Conservation (phyloP, 768 basidiomycete genomes). For the Phlebiopsis gigantea region DNA sequence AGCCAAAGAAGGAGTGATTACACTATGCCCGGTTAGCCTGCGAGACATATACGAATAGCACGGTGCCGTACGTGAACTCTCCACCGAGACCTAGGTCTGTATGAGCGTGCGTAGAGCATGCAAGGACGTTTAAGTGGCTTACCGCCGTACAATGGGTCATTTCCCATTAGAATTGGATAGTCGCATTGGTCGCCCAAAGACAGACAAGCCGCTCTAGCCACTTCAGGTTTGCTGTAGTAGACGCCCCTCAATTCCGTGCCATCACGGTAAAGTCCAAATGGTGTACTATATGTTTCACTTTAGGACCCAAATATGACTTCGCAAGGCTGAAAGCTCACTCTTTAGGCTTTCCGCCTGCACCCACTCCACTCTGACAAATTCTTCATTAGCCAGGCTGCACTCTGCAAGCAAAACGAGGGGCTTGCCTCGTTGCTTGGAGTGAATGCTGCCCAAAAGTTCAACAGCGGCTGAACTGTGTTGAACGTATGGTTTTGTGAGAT, state of each 20-base stretch:
- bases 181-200: conserved; percentile 62
- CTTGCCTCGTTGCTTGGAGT: conserved; percentile 66
- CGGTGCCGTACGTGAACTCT: conserved; percentile 61
- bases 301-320: not conserved
- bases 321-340: conserved; percentile 38
- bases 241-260: conserved; percentile 74
- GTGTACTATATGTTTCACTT: conserved; percentile 41
- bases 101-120: not conserved
- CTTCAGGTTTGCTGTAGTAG: conserved; percentile 62
- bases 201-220: conserved; percentile 63
- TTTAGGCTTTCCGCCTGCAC: conserved; percentile 61
- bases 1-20: conserved; percentile 66
- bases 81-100: conserved; percentile 59
- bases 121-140: conserved; percentile 14
- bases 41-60: not conserved
- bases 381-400: not conserved
- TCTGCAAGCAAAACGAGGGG: not conserved
- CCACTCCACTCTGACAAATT: conserved; percentile 59
- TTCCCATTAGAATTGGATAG: conserved; percentile 77
- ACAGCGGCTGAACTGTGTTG: conserved; percentile 64
- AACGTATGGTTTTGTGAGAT: conserved; percentile 73
- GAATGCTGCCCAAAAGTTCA: conserved; percentile 83
- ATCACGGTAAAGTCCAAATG: conserved; percentile 70
- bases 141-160: conserved; percentile 80
- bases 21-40: conserved; percentile 34